Evolutionary conservation across 352 stramenopile species (phyloP).

Genomic region (Phytophthora tentaculata): DNA sequence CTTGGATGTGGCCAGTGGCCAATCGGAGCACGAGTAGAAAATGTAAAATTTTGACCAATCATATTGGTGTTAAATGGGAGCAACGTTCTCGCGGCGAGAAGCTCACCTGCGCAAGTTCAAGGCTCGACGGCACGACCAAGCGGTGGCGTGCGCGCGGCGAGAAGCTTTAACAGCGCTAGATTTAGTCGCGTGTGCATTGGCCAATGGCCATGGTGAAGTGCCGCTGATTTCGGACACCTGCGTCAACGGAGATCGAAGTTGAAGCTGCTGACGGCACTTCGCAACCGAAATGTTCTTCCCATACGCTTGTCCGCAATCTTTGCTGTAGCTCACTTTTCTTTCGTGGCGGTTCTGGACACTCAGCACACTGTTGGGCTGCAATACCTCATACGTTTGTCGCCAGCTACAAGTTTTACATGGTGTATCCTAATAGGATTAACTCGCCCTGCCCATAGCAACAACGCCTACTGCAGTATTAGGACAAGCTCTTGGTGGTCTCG

Average conservation of each 20-base stretch:
- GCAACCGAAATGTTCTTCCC: neutral
- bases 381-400: neutral
- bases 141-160: constrained; percentile 21
- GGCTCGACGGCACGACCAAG: constrained; percentile 21
- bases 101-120: constrained; percentile 32
- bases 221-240: neutral
- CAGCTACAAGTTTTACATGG: neutral
- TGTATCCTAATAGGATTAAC: too few species aligned
- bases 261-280: neutral
- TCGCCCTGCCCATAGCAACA: too few species aligned
- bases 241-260: neutral
- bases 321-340: neutral
- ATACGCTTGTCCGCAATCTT: neutral
- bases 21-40: constrained; percentile 20
- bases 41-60: constrained; percentile 6
- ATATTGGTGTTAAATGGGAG: constrained; percentile 1
- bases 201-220: neutral
- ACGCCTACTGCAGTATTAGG: too few species aligned
- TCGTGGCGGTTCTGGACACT: neutral
- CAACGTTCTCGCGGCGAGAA: constrained; percentile 1
- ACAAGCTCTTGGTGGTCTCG: too few species aligned
- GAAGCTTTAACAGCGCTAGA: neutral
- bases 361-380: neutral
- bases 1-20: constrained; percentile 16
- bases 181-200: neutral